phyloP scores from a whole-genome alignment of 2,329 filamentous ascomycete species.

The Xylaria sp. region DNA sequence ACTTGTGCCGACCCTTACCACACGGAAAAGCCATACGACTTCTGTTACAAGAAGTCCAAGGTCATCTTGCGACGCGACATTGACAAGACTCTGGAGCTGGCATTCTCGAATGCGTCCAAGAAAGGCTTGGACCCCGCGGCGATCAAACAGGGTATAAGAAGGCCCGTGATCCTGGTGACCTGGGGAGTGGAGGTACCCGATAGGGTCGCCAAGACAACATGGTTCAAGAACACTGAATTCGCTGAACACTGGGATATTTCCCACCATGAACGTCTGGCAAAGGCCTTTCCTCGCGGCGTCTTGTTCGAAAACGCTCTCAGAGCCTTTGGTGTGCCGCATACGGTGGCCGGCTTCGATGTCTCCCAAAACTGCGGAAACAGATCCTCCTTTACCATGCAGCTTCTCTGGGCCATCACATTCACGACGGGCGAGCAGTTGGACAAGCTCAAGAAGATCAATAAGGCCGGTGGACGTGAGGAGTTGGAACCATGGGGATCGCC shows the following conservation, averaged over 20 bases:
- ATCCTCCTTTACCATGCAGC: constrained; percentile 14
- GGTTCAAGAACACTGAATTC: constrained; percentile 1
- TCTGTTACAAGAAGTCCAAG: constrained; percentile 13
- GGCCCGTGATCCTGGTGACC: constrained; percentile 7
- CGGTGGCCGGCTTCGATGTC: constrained; percentile 6
- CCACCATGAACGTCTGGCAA: background rate
- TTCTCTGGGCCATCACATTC: constrained; percentile 11
- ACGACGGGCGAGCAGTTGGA: constrained; percentile 5
- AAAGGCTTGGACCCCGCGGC: background rate
- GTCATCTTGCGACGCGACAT: constrained; percentile 1
- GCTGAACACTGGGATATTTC: constrained; percentile 15
- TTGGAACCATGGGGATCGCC: background rate
- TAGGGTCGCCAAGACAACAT: constrained; percentile 3
- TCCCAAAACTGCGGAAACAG: constrained; percentile 17
- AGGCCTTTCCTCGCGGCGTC: background rate
- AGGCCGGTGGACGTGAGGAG: background rate
- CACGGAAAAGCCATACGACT: constrained; percentile 15
- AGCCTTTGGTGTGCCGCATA: background rate
- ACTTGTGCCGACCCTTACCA: constrained; percentile 7
- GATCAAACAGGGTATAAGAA: background rate
- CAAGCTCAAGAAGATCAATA: background rate
- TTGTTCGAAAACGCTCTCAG: background rate
- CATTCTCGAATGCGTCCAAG: constrained; percentile 3
- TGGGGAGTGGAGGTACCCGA: constrained; percentile 11
- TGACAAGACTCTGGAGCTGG: background rate